Evolutionary conservation across 2,329 filamentous ascomycete species (phyloP).

Genomic region (Trichocomaceae sp.): DNA sequence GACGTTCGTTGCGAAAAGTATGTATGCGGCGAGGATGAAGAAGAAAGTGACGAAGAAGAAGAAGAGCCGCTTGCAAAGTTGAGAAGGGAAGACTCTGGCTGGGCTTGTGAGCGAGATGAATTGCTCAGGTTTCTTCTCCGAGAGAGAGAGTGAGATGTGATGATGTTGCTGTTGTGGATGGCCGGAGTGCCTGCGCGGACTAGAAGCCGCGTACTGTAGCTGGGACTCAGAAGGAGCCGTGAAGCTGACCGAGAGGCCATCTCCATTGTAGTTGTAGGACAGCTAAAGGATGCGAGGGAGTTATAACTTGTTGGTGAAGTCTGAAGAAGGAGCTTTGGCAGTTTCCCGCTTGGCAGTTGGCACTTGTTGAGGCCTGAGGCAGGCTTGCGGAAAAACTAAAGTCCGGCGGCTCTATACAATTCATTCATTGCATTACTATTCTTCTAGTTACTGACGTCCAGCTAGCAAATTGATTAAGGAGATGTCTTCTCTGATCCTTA

Average conservation of each 20-base stretch:
- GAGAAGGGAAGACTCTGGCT: conserved; percentile 29
- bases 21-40: conserved; percentile 50
- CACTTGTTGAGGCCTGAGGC: no score
- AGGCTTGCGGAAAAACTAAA: conserved; percentile 7
- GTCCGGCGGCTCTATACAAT: not conserved
- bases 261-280: conserved; percentile 31
- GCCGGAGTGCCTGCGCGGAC: conserved; percentile 19
- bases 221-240: conserved; percentile 26
- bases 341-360: conserved; percentile 1
- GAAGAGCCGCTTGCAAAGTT: conserved; percentile 22
- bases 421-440: no score
- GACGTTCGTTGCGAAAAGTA: conserved; percentile 64
- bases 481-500: conserved; percentile 4
- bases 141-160: conserved; percentile 17
- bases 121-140: conserved; percentile 27
- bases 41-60: no score
- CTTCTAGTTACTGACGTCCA: no score
- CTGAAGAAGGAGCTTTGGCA: not conserved
- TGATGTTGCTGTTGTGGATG: conserved; percentile 13
- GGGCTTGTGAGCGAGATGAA: conserved; percentile 22
- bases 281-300: not conserved
- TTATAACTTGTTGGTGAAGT: not conserved
- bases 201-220: conserved; percentile 18
- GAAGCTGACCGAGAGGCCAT: conserved; percentile 30
- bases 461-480: conserved; percentile 1